Base-by-base conservation (phyloP, 495 filamentous ascomycete genomes). In the Talaromyces ruber region DNA sequence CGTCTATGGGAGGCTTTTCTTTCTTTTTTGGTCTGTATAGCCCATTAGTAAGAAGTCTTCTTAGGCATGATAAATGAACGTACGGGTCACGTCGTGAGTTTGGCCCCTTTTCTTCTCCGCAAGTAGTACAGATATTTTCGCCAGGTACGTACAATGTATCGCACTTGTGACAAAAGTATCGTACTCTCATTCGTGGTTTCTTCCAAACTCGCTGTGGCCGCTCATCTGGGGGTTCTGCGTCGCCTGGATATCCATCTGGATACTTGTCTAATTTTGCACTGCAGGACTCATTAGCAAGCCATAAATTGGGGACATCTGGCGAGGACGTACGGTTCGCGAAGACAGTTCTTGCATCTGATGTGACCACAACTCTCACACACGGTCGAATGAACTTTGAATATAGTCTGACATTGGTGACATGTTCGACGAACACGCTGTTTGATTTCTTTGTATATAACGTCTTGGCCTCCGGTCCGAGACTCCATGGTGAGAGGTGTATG, bases 331-430 rank as follows among this genome's bases (percentile, higher is more conserved):
- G 91, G 90, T 62, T 91, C 86, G 45, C 92, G 77, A 12, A 90
- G 91, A 73, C 92, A 96, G 61, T 82, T 83, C 65, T 84, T 88
- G 82, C 93, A 96, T 39, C 90, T 87, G 26, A 80, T 67, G 74
- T 97, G 93, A 47, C 78, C 78, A 70, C 92, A 96, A 61, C 79
- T 82, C 14, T 74, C 72, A 70, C 92, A 96, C 58, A 86, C 79
- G 67, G 84, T 88, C 32, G 77, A 73, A 34, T 79, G 72, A 8
- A 74, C 69, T 12, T 65, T 73, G 70, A 94, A 96, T 12, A 83
- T 66, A 12, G 79, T 84, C 51, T 82, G 67, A 69, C 93, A 97
- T 57, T 82, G 73, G 68, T 96, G 92, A 70, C 93, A 97, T 61
- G 77, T 86, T 22, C 91, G 83, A 21, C 88, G 82, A 16, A 93